Conservation (phyloP, 73 alveolate genomes). For the Paramecium pentaurelia region DNA sequence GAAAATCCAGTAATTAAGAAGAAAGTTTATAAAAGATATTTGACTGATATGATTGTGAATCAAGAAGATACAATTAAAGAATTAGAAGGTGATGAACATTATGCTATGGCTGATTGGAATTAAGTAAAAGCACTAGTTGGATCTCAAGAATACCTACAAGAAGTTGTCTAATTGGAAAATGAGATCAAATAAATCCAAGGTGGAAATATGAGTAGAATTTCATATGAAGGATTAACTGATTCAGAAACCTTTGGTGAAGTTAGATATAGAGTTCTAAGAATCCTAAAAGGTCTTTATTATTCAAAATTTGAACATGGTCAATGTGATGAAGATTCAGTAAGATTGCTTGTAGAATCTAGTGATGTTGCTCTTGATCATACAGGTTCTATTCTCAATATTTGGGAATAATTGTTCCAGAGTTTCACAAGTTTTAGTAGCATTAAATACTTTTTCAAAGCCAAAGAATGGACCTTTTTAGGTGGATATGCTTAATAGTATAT, state of each 20-base stretch:
- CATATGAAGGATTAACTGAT: slow-evolving; percentile 50
- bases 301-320: slow-evolving; percentile 63
- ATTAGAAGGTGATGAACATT: slow-evolving; percentile 54
- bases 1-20: slow-evolving; percentile 48
- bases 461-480: slow-evolving; percentile 51
- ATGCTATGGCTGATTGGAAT: slow-evolving; percentile 67
- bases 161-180: background rate
- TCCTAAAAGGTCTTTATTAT: slow-evolving; percentile 65
- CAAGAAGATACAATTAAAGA: slow-evolving; percentile 61
- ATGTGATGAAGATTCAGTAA: slow-evolving; percentile 57
- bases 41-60: slow-evolving; percentile 23
- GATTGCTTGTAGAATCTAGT: slow-evolving; percentile 62
- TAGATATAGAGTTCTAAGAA: slow-evolving; percentile 63
- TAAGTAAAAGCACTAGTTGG: slow-evolving; percentile 55
- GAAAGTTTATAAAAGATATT: slow-evolving; percentile 40
- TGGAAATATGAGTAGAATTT: background rate
- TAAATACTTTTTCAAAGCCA: slow-evolving; percentile 41
- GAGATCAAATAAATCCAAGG: background rate
- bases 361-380: slow-evolving; percentile 69
- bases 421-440: slow-evolving; percentile 50
- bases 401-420: slow-evolving; percentile 43
- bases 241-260: slow-evolving; percentile 64
- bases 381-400: slow-evolving; percentile 16
- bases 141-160: background rate
- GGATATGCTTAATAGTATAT: slow-evolving; percentile 51